Conservation (phyloP, 2,329 filamentous ascomycete species). For the Fusarium burgessii region DNA sequence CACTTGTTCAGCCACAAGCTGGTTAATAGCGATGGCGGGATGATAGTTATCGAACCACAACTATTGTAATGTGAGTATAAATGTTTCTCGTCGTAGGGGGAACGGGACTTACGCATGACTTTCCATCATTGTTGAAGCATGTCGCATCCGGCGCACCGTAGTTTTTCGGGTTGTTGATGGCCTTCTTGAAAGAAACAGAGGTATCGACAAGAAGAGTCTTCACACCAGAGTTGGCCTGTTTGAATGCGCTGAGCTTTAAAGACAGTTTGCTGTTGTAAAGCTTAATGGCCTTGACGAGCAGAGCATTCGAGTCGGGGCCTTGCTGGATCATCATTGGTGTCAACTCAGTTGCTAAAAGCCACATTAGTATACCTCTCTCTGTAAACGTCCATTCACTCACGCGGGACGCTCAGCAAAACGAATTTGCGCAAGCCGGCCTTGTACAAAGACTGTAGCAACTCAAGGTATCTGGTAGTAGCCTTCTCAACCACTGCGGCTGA, state of each 20-base stretch:
- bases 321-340: conserved; percentile 51
- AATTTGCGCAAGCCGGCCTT: conserved; percentile 68
- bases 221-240: conserved; percentile 49
- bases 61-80: conserved; percentile 23
- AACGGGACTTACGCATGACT: conserved; percentile 55
- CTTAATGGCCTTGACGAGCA: conserved; percentile 51
- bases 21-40: conserved; percentile 55
- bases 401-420: conserved; percentile 69
- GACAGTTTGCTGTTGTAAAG: conserved; percentile 54
- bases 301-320: conserved; percentile 39
- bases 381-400: conserved; percentile 6
- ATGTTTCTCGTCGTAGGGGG: no score
- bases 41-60: conserved; percentile 61
- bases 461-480: conserved; percentile 59
- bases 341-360: conserved; percentile 54
- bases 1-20: conserved; percentile 55
- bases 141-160: conserved; percentile 58
- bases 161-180: conserved; percentile 54
- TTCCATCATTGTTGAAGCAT: conserved; percentile 57
- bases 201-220: conserved; percentile 56
- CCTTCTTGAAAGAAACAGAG: conserved; percentile 55
- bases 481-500: conserved; percentile 51
- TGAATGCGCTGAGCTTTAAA: conserved; percentile 49
- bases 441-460: conserved; percentile 61
- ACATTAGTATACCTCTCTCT: no score